Evolutionary conservation across 371 early-diverging fungal species (phyloP), one percentile per base, ranked within the genome.

Genomic region (Syncephalastrum racemosum): DNA sequence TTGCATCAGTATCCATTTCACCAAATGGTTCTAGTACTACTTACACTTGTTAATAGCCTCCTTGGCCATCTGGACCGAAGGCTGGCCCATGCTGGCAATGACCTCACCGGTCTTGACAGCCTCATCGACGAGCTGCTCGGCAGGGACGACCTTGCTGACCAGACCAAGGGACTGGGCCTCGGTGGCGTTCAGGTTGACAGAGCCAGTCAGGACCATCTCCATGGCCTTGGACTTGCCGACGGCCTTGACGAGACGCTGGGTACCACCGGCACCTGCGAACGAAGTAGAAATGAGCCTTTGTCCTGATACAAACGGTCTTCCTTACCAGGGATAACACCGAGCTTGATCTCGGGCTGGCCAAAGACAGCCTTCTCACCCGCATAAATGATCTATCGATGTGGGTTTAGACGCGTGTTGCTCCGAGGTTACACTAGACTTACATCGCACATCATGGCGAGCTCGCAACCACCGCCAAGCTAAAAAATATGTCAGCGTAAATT

Each of bases 141-240:
- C 85, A 46, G 97, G 97, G 68, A 91, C 84, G 46, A 98, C 89
- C 67, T 84, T 84, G 72, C 95, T 92, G 42, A 98, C 97, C 52
- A 98, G 82, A 41, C 91, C 80, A 70, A 47, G 79, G 43, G 74
- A 57, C 67, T 90, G 86, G 42, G 99, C 99, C 70, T 98, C 97
- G 53, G 81, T 74, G 16, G 99, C 99, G 42, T 75, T 82, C 74
- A 95, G 76, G 72, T 91, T 90, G 65, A 85, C 77, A 16, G 78
- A 78, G 49, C 99, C 99, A 27, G 94, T 89, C 64, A 98, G 83
- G 55, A 90, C 79, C 80, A 96, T 86, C 73, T 98, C 97, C 99
- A 98, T 98, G 45, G 98, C 96, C 86, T 95, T 96, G 50, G 95
- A 90, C 82, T 98, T 98, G 64, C 99, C 99, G 62, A 98, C 88